Percentiles rank a stretch among this genome's conserved stretches.
Evolutionary conservation across 1,284 basidiomycete species (phyloP).

Genomic region (Marasmius oreades): DNA sequence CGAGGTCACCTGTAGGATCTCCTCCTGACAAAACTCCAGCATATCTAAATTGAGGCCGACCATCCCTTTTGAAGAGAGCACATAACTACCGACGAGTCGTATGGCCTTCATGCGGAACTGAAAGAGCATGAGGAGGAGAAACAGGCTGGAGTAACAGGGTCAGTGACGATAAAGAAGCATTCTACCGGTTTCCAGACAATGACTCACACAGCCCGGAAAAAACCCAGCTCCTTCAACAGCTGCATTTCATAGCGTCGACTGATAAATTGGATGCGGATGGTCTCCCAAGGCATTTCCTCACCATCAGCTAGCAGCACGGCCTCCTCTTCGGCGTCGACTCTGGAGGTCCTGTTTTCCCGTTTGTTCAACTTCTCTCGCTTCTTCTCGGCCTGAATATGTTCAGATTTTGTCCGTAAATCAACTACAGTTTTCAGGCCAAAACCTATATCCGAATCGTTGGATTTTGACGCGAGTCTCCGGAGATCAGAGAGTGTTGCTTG

Average conservation of each 20-base stretch:
- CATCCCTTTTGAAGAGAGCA: slow-evolving; percentile 16
- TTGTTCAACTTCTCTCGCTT: background rate
- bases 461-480: slow-evolving; percentile 13
- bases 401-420: slow-evolving; percentile 19
- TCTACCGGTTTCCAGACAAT: too few relatives aligned
- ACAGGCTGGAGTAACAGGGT: slow-evolving; percentile 11
- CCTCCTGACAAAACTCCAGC: slow-evolving; percentile 16
- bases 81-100: slow-evolving; percentile 16
- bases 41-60: slow-evolving; percentile 18
- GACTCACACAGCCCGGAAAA: slow-evolving; percentile 17
- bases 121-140: slow-evolving; percentile 14
- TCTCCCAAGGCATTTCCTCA: slow-evolving; percentile 13
- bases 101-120: slow-evolving; percentile 16
- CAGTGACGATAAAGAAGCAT: background rate
- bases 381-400: slow-evolving; percentile 15
- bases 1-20: slow-evolving; percentile 12
- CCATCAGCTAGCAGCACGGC: background rate
- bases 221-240: slow-evolving; percentile 17
- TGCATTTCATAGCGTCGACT: slow-evolving; percentile 16
- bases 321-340: background rate
- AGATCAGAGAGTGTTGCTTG: slow-evolving; percentile 14
- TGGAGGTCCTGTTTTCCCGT: too few relatives aligned
- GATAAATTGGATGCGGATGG: slow-evolving; percentile 17
- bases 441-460: too few relatives aligned
- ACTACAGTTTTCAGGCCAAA: slow-evolving; percentile 16